Evolutionary conservation across 306 rosid species (phyloP).

Genomic region (Abrus pulchellus): DNA sequence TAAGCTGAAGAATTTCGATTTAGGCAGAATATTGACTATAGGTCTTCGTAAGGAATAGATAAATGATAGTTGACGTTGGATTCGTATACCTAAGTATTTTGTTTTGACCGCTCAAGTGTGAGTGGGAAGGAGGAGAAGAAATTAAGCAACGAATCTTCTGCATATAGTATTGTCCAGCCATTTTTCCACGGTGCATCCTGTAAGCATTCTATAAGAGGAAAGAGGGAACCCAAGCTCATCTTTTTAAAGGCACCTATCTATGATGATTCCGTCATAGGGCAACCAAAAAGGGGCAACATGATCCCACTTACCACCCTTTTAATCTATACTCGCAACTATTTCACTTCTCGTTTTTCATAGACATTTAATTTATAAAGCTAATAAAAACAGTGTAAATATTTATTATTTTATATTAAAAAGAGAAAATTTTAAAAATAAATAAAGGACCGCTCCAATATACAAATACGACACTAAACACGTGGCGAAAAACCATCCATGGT

Average conservation of each 20-base stretch:
- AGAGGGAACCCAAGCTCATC: constrained; percentile 21
- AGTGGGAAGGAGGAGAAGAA: constrained; percentile 7
- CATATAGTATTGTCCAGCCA: constrained; percentile 22
- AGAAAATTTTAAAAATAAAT: neutral
- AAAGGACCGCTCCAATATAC: constrained; percentile 62
- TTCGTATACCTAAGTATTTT: neutral
- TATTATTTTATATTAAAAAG: neutral
- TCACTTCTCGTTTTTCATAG: constrained; percentile 2
- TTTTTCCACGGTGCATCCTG: constrained; percentile 16
- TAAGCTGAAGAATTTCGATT: constrained; percentile 10
- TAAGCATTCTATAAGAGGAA: constrained; percentile 44
- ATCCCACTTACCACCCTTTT: neutral
- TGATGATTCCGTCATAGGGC: constrained; percentile 25
- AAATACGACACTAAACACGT: constrained; percentile 59
- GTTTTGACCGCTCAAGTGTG: constrained; percentile 2
- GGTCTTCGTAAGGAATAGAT: neutral
- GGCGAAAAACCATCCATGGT: constrained; percentile 47
- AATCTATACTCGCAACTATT: neutral
- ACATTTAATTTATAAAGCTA: neutral
- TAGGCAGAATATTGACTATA: constrained; percentile 12
- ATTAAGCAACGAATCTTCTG: constrained; percentile 52
- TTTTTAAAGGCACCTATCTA: constrained; percentile 29
- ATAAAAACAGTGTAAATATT: constrained; percentile 10
- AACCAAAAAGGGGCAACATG: constrained; percentile 33
- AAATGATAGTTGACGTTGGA: neutral